phyloP scores from a whole-genome alignment of 1,284 basidiomycete species.

The Ceratobasidium papillatum region DNA sequence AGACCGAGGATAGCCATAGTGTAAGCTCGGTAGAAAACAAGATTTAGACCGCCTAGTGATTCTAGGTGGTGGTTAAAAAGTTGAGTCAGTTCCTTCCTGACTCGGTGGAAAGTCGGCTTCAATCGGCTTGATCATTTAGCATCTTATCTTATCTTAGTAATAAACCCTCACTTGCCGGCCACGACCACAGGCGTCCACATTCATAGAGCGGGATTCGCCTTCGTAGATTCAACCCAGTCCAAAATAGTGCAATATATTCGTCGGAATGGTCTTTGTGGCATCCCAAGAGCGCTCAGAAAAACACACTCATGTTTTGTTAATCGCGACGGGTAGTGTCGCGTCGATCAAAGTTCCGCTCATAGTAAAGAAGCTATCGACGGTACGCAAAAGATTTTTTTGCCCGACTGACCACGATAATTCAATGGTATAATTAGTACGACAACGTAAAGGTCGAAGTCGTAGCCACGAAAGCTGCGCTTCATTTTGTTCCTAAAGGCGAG shows the following conservation, averaged over 20 bases:
- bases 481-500: conserved; percentile 73
- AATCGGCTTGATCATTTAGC: not conserved
- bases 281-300: conserved; percentile 19
- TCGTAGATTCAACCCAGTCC: not conserved
- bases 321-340: conserved; percentile 93
- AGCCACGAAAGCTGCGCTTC: conserved; percentile 78
- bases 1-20: conserved; percentile 55
- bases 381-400: conserved; percentile 53
- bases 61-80: conserved; percentile 9
- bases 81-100: not conserved
- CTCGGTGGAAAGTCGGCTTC: conserved; percentile 12
- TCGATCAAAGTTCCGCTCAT: conserved; percentile 94
- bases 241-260: not conserved
- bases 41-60: not conserved
- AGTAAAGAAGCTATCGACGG: conserved; percentile 75
- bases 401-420: not conserved
- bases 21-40: not conserved
- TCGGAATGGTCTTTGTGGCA: conserved; percentile 21
- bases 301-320: conserved; percentile 74
- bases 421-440: conserved; percentile 60
- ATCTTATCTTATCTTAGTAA: conserved; percentile 36
- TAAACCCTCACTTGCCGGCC: not conserved
- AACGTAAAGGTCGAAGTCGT: conserved; percentile 86
- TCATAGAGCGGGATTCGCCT: not conserved
- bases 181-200: not conserved